These are phyloP conservation scores for Albatrellus ellisii DNA, from an alignment of 768 basidiomycete species.

Conservation along the genomic window DNA sequence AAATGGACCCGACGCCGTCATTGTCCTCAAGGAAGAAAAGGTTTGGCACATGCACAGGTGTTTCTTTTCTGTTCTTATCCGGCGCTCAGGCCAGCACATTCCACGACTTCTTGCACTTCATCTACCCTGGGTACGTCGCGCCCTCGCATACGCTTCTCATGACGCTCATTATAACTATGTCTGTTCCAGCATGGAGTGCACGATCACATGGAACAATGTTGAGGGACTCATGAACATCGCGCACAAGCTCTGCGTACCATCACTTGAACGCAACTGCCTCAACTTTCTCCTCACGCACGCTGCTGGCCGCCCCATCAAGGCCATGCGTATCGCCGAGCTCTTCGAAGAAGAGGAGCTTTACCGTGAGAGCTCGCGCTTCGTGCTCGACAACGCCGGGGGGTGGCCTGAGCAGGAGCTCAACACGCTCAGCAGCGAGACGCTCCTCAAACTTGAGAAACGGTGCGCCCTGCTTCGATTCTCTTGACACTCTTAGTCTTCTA, in stretches of 20 bases:
- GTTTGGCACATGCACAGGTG: slow-evolving; percentile 24
- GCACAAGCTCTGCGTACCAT: slow-evolving; percentile 75
- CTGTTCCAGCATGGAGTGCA: slow-evolving; percentile 60
- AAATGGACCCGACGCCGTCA: slow-evolving; percentile 60
- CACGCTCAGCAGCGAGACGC: slow-evolving; percentile 70
- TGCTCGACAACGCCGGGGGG: slow-evolving; percentile 84
- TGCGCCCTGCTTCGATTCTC: slow-evolving; percentile 16
- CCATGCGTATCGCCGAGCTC: slow-evolving; percentile 83
- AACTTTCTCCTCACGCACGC: slow-evolving; percentile 87
- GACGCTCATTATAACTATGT: too few relatives aligned
- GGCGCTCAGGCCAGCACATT: slow-evolving; percentile 57
- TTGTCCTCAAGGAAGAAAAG: slow-evolving; percentile 84
- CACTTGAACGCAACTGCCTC: slow-evolving; percentile 71
- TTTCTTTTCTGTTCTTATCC: neutral
- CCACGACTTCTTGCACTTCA: slow-evolving; percentile 87
- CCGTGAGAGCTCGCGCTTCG: slow-evolving; percentile 82
- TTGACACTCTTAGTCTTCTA: too few relatives aligned
- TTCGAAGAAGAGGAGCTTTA: slow-evolving; percentile 87
- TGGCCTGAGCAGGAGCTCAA: slow-evolving; percentile 72
- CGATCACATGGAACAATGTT: slow-evolving; percentile 92
- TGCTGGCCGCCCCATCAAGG: slow-evolving; percentile 85
- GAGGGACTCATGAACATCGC: slow-evolving; percentile 85
- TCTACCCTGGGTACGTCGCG: slow-evolving; percentile 75
- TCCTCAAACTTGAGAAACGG: slow-evolving; percentile 85
- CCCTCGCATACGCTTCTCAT: too few relatives aligned